A percentile compares a stretch with the other conserved stretches of the same genome.
Conservation (phyloP, 495 filamentous ascomycete species). For the Pseudevernia furfuracea region DNA sequence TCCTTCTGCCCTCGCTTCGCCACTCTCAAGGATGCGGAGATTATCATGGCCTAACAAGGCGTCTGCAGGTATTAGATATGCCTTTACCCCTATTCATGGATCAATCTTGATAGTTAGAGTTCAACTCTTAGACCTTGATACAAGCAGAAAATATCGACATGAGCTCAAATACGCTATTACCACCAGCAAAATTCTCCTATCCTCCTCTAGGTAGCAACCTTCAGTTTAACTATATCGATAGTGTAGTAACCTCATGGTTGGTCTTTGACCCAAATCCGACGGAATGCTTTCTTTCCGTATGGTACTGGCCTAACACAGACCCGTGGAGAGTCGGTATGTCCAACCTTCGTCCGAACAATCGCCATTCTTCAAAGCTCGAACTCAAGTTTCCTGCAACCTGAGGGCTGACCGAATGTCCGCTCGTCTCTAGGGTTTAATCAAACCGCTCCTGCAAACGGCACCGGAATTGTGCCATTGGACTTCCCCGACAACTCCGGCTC, state of each 20-base stretch:
- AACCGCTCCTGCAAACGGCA: not conserved
- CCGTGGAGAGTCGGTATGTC: not conserved
- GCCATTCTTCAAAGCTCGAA: not conserved
- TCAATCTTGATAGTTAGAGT: not conserved
- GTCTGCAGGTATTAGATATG: no score
- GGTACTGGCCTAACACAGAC: not conserved
- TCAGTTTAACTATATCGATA: not conserved
- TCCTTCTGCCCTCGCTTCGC: not conserved
- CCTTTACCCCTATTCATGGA: no score
- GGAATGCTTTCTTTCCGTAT: not conserved
- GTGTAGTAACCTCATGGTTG: not conserved
- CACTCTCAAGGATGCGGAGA: no score
- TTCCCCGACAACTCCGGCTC: not conserved
- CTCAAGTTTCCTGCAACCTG: not conserved
- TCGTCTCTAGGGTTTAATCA: not conserved
- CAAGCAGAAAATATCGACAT: not conserved
- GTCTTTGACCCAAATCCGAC: not conserved
- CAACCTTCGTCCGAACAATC: not conserved
- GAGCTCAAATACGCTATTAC: not conserved
- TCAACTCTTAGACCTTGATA: not conserved
- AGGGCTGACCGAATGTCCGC: not conserved
- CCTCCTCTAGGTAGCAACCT: not conserved
- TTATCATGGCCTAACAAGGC: no score
- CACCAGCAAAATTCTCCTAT: not conserved
- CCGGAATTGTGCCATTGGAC: not conserved